Percentiles rank a stretch among this genome's conserved stretches.
Evolutionary conservation across 148 eudicot species (phyloP).

Genomic region (Nepenthes mirabilis): DNA sequence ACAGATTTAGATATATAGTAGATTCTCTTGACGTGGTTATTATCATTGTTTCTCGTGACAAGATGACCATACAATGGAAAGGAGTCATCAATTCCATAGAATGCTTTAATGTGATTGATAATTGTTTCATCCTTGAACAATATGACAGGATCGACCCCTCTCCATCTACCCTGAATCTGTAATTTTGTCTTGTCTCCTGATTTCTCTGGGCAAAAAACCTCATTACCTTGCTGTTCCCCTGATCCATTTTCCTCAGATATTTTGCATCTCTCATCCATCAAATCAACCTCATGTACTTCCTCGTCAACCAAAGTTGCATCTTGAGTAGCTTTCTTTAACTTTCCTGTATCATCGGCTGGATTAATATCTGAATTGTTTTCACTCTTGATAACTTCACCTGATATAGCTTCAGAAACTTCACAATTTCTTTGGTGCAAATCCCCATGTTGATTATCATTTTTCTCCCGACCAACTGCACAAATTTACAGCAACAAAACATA

Average conservation of each 20-base stretch:
- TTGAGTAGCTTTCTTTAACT: constrained; percentile 21
- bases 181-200: constrained; percentile 63
- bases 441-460: constrained; percentile 12
- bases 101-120: constrained; percentile 47
- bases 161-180: constrained; percentile 88
- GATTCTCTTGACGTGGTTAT: constrained; percentile 76
- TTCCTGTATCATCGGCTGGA: constrained; percentile 16
- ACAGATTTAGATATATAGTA: constrained; percentile 79
- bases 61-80: constrained; percentile 70
- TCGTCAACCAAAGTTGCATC: constrained; percentile 10
- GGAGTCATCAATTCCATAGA: constrained; percentile 77
- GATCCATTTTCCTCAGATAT: constrained; percentile 23
- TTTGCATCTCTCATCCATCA: constrained; percentile 20
- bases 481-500: background rate
- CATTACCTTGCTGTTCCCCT: constrained; percentile 23
- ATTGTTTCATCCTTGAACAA: constrained; percentile 52
- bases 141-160: constrained; percentile 86
- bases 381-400: constrained; percentile 16
- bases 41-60: constrained; percentile 76
- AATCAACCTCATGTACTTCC: constrained; percentile 1
- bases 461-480: constrained; percentile 38
- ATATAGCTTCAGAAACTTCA: constrained; percentile 4
- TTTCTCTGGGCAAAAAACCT: constrained; percentile 20
- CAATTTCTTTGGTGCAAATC: constrained; percentile 9
- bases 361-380: constrained; percentile 10